Conservation (phyloP, 495 filamentous ascomycete species). For the Trypethelium eluteriae region DNA sequence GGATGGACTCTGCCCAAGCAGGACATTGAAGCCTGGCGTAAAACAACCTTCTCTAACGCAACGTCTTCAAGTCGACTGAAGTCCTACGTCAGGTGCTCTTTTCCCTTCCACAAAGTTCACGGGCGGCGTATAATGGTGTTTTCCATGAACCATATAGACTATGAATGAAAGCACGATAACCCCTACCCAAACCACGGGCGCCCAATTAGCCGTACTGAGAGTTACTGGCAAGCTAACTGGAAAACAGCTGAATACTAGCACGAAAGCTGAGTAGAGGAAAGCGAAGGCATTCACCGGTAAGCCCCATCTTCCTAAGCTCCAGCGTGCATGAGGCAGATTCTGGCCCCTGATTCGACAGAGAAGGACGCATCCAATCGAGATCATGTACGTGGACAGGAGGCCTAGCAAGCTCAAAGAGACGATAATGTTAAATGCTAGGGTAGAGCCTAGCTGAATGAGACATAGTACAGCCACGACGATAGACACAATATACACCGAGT, state of each 20-base stretch:
- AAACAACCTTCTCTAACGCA: background rate
- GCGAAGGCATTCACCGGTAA: constrained; percentile 33
- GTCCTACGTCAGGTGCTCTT: constrained; percentile 25
- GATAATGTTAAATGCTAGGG: constrained; percentile 32
- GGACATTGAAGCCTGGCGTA: background rate
- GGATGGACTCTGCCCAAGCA: background rate
- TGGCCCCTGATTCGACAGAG: constrained; percentile 27
- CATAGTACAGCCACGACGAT: constrained; percentile 22
- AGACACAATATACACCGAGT: constrained; percentile 29
- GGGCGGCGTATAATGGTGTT: constrained; percentile 30
- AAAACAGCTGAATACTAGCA: constrained; percentile 34
- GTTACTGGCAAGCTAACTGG: constrained; percentile 26
- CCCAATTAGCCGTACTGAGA: constrained; percentile 30
- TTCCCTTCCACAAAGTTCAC: constrained; percentile 36
- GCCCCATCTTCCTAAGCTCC: constrained; percentile 32
- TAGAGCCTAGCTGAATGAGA: constrained; percentile 31
- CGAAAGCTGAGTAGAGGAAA: constrained; percentile 29
- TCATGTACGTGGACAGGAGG: constrained; percentile 33
- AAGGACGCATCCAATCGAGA: constrained; percentile 35
- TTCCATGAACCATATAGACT: constrained; percentile 31
- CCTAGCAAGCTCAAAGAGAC: constrained; percentile 23
- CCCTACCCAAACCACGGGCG: constrained; percentile 26
- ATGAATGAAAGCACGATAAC: constrained; percentile 26
- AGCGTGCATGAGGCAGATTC: constrained; percentile 31
- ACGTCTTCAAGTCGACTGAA: constrained; percentile 26